Evolutionary conservation across 1,139 yeast genomes (phyloP).

Genomic region (Saccharomyces pastorianus): DNA sequence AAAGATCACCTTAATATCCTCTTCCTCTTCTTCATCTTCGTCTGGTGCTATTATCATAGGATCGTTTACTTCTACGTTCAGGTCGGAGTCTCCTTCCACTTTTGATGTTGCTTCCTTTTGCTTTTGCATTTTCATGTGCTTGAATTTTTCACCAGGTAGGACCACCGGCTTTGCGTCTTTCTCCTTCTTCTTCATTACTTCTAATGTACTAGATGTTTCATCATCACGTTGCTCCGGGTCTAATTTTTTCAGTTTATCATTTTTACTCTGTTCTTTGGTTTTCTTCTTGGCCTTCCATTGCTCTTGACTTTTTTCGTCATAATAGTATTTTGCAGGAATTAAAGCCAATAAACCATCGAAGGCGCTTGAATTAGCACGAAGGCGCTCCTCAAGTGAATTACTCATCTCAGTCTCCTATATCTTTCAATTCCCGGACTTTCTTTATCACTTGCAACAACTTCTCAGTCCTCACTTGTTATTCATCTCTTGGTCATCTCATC

Average conservation of each 20-base stretch:
- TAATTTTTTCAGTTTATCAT: constrained; percentile 60
- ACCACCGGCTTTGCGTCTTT: constrained; percentile 50
- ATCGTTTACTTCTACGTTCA: constrained; percentile 8
- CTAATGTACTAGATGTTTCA: constrained; percentile 59
- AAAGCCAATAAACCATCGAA: constrained; percentile 84
- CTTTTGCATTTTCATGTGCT: constrained; percentile 7
- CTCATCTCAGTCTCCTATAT: constrained; percentile 15
- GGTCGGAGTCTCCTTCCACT: constrained; percentile 14
- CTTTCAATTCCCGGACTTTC: neutral
- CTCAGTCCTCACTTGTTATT: neutral
- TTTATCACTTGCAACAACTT: neutral
- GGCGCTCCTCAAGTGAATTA: constrained; percentile 52
- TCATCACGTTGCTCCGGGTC: constrained; percentile 55
- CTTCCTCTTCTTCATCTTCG: constrained; percentile 26
- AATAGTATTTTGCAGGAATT: constrained; percentile 89
- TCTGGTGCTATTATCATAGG: constrained; percentile 9
- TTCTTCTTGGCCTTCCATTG: constrained; percentile 88
- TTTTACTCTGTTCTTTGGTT: constrained; percentile 54
- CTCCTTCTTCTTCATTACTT: constrained; percentile 51
- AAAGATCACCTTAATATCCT: constrained; percentile 46
- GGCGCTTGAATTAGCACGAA: constrained; percentile 76
- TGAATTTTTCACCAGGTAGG: constrained; percentile 40
- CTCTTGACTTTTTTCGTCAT: constrained; percentile 62
- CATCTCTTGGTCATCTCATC: constrained; percentile 10
- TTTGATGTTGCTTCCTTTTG: constrained; percentile 16